Evolutionary conservation across 1,284 basidiomycete genomes (phyloP).

Genomic region (Garcileccinum viscosum): DNA sequence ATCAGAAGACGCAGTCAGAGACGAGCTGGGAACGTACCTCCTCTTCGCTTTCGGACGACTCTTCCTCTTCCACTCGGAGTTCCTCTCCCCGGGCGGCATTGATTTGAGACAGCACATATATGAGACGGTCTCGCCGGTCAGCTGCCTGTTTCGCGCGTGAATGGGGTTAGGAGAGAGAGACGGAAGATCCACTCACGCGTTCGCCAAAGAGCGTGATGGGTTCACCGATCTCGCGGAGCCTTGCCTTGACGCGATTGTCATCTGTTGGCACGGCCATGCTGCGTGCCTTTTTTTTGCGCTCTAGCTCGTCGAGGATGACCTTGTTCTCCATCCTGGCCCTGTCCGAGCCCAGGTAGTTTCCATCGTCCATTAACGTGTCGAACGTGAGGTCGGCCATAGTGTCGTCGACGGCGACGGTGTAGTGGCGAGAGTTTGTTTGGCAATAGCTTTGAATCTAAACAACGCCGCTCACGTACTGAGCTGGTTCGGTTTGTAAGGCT

Average conservation of each 20-base stretch:
- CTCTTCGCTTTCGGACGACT: slow-evolving; percentile 74
- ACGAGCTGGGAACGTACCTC: slow-evolving; percentile 57
- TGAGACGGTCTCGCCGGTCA: slow-evolving; percentile 91
- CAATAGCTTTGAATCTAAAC: slow-evolving; percentile 41
- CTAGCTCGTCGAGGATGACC: slow-evolving; percentile 88
- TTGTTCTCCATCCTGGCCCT: slow-evolving; percentile 79
- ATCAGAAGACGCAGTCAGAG: background rate
- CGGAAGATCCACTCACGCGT: slow-evolving; percentile 64
- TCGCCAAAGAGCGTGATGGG: slow-evolving; percentile 98
- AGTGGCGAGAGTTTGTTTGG: slow-evolving; percentile 39
- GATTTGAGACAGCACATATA: slow-evolving; percentile 90
- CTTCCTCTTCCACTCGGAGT: slow-evolving; percentile 72
- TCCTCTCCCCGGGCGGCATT: slow-evolving; percentile 80
- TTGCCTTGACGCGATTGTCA: slow-evolving; percentile 88
- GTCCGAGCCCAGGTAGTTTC: slow-evolving; percentile 73
- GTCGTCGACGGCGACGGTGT: background rate
- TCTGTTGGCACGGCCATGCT: slow-evolving; percentile 96
- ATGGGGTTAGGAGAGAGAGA: slow-evolving; percentile 21
- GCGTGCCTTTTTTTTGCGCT: slow-evolving; percentile 93
- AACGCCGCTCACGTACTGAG: slow-evolving; percentile 18
- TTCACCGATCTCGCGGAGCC: slow-evolving; percentile 91
- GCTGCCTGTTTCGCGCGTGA: slow-evolving; percentile 62
- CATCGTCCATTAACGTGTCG: slow-evolving; percentile 77
- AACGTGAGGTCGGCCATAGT: slow-evolving; percentile 73
- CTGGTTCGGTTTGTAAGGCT: background rate